Conservation (phyloP, 306 rosid species). For the Delonix regia region DNA sequence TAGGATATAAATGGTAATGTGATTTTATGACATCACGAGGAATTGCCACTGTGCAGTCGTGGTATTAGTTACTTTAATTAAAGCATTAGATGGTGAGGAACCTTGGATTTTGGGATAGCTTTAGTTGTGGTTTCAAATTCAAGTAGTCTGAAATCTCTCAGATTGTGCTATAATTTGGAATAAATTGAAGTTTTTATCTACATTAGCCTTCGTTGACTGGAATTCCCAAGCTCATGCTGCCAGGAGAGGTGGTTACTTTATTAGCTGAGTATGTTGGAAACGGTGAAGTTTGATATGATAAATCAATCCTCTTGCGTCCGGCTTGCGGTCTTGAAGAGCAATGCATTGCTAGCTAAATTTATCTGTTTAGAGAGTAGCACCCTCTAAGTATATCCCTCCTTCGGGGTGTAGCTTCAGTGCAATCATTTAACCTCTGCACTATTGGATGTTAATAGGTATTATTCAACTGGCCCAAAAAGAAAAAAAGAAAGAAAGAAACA, state of each 20-base stretch:
- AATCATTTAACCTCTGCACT: slow-evolving; percentile 17
- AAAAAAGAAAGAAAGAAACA: neutral
- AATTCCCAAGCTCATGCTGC: neutral
- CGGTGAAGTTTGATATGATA: neutral
- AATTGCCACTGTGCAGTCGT: neutral
- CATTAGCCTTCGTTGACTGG: neutral
- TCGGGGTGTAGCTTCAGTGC: neutral
- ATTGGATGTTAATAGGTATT: neutral
- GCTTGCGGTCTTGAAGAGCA: slow-evolving; percentile 1
- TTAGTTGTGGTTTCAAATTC: neutral
- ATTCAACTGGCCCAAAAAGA: neutral
- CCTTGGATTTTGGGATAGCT: neutral
- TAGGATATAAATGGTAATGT: neutral
- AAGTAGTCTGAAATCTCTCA: neutral
- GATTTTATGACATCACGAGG: neutral
- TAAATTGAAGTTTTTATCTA: neutral
- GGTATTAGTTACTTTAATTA: neutral
- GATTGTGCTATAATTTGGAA: neutral
- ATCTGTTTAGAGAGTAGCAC: neutral
- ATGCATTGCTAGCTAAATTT: slow-evolving; percentile 6
- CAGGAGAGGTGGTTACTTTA: slow-evolving; percentile 15
- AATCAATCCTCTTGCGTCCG: neutral
- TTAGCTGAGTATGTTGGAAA: neutral
- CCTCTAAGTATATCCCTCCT: neutral
- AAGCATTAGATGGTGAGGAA: neutral